phyloP scores from a whole-genome alignment of 2,329 filamentous ascomycete species.

The Fusarium brachygibbosum region DNA sequence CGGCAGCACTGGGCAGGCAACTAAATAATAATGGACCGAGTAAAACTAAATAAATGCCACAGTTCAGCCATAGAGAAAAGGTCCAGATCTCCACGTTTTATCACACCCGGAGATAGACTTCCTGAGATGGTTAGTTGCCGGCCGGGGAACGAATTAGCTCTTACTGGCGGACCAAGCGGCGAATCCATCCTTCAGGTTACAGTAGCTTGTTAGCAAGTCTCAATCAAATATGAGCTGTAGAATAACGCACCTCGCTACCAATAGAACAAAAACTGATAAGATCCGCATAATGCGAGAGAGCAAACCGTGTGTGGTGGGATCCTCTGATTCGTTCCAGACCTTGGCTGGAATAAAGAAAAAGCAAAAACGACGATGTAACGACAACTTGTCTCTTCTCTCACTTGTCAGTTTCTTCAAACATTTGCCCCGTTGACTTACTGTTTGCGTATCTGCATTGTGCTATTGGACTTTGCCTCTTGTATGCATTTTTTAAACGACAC shows the following conservation, averaged over 20 bases:
- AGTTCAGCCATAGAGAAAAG: not conserved
- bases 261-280: not conserved
- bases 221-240: not conserved
- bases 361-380: slow-evolving; percentile 7
- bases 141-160: slow-evolving; percentile 4
- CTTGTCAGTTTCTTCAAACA: not conserved
- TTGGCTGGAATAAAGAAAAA: not conserved
- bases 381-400: slow-evolving; percentile 3
- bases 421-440: not conserved
- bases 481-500: not conserved
- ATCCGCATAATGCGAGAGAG: not conserved
- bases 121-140: not conserved
- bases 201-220: not conserved
- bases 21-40: not conserved
- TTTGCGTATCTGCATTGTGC: not conserved
- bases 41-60: not conserved
- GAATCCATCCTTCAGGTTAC: not conserved
- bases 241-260: not conserved
- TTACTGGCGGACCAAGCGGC: not conserved
- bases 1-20: not conserved
- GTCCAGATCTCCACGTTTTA: not conserved
- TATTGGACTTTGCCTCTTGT: slow-evolving; percentile 4
- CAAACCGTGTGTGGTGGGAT: not conserved
- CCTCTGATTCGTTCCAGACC: not conserved
- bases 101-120: not conserved